Percentiles rank a stretch among this genome's conserved stretches.
Evolutionary conservation across 2,329 filamentous ascomycete species (phyloP).

Genomic region (Claviceps pazoutovae): DNA sequence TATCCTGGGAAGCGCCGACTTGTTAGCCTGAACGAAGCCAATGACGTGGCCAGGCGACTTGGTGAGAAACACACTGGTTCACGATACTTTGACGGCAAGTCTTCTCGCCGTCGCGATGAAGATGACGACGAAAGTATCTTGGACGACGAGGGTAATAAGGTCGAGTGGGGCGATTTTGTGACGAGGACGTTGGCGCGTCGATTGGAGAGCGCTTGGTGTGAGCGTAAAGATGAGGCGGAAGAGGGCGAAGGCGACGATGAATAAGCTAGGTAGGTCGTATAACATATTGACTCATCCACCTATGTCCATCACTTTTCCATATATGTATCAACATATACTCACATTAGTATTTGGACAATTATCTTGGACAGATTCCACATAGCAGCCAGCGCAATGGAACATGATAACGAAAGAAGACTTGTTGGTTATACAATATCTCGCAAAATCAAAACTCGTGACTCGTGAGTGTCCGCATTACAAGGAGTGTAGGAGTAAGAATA

Average conservation of each 20-base stretch:
- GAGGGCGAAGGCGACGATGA: constrained; percentile 4
- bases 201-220: constrained; percentile 10
- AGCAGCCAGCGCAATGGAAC: no score
- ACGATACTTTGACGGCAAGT: constrained; percentile 23
- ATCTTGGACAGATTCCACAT: neutral
- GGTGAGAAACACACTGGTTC: constrained; percentile 32
- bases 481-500: no score
- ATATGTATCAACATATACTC: neutral
- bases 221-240: constrained; percentile 8
- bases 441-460: no score
- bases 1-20: constrained; percentile 30
- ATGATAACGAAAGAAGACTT: no score
- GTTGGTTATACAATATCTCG: no score
- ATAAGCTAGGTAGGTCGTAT: neutral
- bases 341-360: no score
- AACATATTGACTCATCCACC: neutral
- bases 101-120: constrained; percentile 14
- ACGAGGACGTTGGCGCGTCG: constrained; percentile 10
- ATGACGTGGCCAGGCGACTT: constrained; percentile 42
- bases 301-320: neutral
- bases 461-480: no score
- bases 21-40: constrained; percentile 41
- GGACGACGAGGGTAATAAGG: constrained; percentile 10
- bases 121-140: constrained; percentile 11
- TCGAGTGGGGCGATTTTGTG: constrained; percentile 19